phyloP scores from a whole-genome alignment of 1,139 yeast genomes.

The Keqinozyma sinolaborantium region DNA sequence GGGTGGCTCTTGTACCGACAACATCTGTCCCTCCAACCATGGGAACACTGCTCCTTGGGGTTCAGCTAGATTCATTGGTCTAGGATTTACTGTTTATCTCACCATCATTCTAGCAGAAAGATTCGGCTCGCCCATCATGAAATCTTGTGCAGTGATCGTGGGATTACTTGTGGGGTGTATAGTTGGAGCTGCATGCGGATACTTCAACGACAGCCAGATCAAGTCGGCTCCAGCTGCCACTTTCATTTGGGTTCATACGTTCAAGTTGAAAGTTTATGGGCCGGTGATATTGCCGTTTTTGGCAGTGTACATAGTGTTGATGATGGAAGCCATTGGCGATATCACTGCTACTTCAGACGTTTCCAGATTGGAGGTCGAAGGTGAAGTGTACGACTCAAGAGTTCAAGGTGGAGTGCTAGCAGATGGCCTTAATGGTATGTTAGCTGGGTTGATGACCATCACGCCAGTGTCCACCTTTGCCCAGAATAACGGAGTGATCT shows the following conservation, averaged over 20 bases:
- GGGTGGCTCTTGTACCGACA: slow-evolving; percentile 70
- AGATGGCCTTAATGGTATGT: slow-evolving; percentile 65
- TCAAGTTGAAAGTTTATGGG: slow-evolving; percentile 67
- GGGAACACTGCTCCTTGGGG: slow-evolving; percentile 55
- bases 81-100: slow-evolving; percentile 74
- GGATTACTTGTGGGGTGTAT: slow-evolving; percentile 84
- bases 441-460: slow-evolving; percentile 68
- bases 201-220: slow-evolving; percentile 54
- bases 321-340: slow-evolving; percentile 90
- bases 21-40: slow-evolving; percentile 20
- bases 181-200: slow-evolving; percentile 85
- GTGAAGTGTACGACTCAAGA: slow-evolving; percentile 71
- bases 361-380: slow-evolving; percentile 74
- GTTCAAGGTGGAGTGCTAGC: slow-evolving; percentile 88
- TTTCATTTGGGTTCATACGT: slow-evolving; percentile 82
- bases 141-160: slow-evolving; percentile 80
- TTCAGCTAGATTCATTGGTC: slow-evolving; percentile 75
- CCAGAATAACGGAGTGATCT: slow-evolving; percentile 87
- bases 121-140: slow-evolving; percentile 90
- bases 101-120: slow-evolving; percentile 70
- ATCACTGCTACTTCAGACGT: slow-evolving; percentile 88
- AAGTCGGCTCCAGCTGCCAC: slow-evolving; percentile 72
- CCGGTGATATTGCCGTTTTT: slow-evolving; percentile 79
- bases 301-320: slow-evolving; percentile 71
- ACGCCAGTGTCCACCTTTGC: slow-evolving; percentile 87